These are phyloP conservation scores for Venturia asperata DNA, from an alignment of 2,329 filamentous ascomycete genomes.

Conservation along the genomic window DNA sequence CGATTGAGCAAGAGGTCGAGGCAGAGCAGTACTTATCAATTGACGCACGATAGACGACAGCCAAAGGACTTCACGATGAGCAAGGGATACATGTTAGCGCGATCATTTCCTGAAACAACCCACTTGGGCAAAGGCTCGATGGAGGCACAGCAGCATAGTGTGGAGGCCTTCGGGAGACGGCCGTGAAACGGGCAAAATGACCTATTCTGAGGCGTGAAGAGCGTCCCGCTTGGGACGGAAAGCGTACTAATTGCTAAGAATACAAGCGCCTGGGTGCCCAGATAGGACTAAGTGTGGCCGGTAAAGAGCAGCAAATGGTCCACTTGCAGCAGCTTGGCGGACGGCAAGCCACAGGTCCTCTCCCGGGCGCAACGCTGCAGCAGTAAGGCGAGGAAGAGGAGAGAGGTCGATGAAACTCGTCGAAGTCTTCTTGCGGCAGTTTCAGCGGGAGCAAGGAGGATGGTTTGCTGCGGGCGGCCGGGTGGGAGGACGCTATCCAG, in stretches of 20 bases:
- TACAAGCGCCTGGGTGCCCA: not conserved
- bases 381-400: not conserved
- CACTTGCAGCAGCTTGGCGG: not conserved
- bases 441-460: constrained; percentile 10
- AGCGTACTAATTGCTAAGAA: constrained; percentile 4
- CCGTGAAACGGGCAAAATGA: constrained; percentile 4
- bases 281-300: constrained; percentile 2
- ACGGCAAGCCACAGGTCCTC: not conserved
- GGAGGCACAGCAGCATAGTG: not conserved
- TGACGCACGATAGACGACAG: constrained; percentile 7
- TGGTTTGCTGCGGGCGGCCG: not conserved
- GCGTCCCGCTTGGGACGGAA: constrained; percentile 9
- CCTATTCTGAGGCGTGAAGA: not conserved
- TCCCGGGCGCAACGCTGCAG: constrained; percentile 13
- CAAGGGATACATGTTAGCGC: constrained; percentile 6
- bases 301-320: not conserved
- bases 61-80: constrained; percentile 9
- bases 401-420: not conserved
- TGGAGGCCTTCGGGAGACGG: not conserved
- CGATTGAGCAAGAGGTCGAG: constrained; percentile 21
- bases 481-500: not conserved
- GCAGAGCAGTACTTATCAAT: constrained; percentile 17
- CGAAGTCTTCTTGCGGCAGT: not conserved
- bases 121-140: not conserved
- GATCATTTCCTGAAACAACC: constrained; percentile 13